These are phyloP conservation scores for Citrullus amarus DNA, from an alignment of 306 rosid genomes.

Conservation along the genomic window DNA sequence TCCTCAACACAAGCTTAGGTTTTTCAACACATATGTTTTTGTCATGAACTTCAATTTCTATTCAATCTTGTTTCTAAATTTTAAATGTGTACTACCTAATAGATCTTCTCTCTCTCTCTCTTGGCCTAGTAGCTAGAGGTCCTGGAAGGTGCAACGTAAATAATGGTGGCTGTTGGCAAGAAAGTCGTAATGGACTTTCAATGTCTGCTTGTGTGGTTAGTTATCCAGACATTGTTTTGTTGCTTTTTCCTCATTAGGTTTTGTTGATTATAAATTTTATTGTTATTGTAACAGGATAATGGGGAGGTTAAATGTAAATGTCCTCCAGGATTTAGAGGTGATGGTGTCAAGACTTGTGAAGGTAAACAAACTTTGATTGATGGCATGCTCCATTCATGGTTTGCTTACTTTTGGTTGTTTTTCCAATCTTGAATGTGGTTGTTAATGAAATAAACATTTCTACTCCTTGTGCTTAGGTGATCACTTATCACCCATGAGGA, in stretches of 20 bases:
- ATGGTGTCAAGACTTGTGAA: conserved; percentile 72
- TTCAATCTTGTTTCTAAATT: neutral
- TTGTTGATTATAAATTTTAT: neutral
- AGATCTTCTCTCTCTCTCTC: conserved; percentile 8
- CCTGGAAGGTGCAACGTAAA: conserved; percentile 94
- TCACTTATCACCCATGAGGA: neutral
- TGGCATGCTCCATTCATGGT: neutral
- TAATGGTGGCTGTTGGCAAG: conserved; percentile 99
- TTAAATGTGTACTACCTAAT: neutral
- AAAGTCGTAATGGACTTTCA: conserved; percentile 60
- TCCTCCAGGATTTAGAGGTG: conserved; percentile 86
- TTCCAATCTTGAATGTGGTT: neutral
- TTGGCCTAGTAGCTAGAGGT: conserved; percentile 64
- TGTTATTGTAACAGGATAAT: conserved; percentile 46
- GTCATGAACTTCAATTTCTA: neutral
- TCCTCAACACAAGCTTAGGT: neutral
- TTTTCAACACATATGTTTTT: neutral
- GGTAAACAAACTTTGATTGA: conserved; percentile 35
- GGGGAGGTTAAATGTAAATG: conserved; percentile 70
- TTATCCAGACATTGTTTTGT: neutral
- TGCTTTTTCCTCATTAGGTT: neutral
- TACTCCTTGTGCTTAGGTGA: neutral
- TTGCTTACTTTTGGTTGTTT: neutral
- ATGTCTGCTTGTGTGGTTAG: conserved; percentile 84
- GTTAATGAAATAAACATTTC: neutral